Evolutionary conservation across 225 moss, liverwort and hornwort species (phyloP).

Genomic region (Straminergon stramineum): DNA sequence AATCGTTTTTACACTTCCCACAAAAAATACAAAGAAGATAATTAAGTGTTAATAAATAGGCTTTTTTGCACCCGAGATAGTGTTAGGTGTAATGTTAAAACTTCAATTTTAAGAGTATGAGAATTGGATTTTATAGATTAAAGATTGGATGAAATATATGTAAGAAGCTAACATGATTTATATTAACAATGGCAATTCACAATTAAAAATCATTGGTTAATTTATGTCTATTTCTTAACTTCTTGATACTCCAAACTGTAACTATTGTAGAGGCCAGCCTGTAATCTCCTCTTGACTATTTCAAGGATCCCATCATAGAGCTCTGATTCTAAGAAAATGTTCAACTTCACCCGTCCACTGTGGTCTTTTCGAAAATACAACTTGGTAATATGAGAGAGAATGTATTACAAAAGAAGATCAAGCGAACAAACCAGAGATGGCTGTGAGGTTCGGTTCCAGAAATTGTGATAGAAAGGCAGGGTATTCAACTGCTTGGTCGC

Average conservation of each 20-base stretch:
- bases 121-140: neutral
- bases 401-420: neutral
- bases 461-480: conserved; percentile 92
- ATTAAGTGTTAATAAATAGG: neutral
- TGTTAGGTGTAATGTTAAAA: neutral
- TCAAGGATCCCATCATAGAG: neutral
- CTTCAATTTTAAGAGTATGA: neutral
- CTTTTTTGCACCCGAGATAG: neutral
- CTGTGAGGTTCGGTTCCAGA: conserved; percentile 90
- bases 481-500: conserved; percentile 66
- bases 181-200: neutral
- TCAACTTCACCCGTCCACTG: neutral
- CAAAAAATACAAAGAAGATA: neutral
- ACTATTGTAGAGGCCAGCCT: neutral
- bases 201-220: neutral
- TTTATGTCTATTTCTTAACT: neutral
- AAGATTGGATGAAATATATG: neutral
- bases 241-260: neutral
- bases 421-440: conserved; percentile 62
- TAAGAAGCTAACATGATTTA: neutral
- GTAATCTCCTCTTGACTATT: neutral
- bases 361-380: neutral
- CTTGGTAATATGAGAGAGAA: neutral
- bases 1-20: neutral
- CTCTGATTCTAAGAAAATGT: neutral